Evolutionary conservation across 345 rosid genomes (phyloP).

Genomic region (Salix exigua): DNA sequence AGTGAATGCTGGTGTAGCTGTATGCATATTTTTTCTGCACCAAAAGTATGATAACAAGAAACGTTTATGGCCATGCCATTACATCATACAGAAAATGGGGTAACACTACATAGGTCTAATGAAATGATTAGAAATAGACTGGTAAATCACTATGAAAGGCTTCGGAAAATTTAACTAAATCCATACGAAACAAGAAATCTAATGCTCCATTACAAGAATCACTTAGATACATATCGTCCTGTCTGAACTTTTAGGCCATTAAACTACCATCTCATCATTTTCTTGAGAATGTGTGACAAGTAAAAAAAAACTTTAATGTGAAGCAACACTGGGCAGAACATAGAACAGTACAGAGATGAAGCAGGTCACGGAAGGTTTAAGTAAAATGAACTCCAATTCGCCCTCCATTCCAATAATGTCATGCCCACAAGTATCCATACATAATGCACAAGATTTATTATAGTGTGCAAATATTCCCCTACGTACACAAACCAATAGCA

Average conservation of each 20-base stretch:
- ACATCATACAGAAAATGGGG: background rate
- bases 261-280: background rate
- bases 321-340: background rate
- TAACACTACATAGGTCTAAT: background rate
- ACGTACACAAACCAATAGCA: background rate
- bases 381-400: background rate
- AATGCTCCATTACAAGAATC: background rate
- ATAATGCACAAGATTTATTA: background rate
- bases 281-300: background rate
- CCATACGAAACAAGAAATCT: background rate
- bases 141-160: background rate
- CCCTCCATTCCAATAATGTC: background rate
- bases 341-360: too few species aligned
- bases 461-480: background rate
- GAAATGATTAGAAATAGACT: background rate
- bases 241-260: background rate
- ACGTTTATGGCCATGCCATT: background rate
- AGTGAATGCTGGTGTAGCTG: slow-evolving; percentile 30
- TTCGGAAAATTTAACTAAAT: background rate
- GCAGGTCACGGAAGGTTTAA: background rate
- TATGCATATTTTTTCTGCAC: slow-evolving; percentile 24
- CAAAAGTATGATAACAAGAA: background rate
- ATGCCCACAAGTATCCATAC: background rate
- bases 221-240: background rate
- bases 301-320: background rate